phyloP scores from a whole-genome alignment of 2,329 filamentous ascomycete species.

The Talaromyces sp. region DNA sequence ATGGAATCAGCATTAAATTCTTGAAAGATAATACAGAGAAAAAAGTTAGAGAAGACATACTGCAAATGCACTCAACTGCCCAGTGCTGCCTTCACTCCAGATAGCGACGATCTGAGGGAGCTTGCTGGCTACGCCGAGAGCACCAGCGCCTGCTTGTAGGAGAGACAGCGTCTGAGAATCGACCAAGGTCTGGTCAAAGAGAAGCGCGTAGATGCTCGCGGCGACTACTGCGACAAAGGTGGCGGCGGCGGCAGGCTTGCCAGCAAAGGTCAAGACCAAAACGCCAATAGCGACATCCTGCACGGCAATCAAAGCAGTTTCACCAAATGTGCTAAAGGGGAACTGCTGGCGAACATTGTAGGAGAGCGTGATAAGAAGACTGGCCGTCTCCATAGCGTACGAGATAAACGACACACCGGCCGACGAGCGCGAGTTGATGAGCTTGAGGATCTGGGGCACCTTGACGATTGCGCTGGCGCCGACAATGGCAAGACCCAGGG shows the following conservation, averaged over 20 bases:
- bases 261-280: slow-evolving; percentile 79
- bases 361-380: slow-evolving; percentile 82
- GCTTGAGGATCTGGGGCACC: slow-evolving; percentile 93
- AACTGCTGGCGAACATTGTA: slow-evolving; percentile 91
- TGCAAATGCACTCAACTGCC: slow-evolving; percentile 93
- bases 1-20: slow-evolving; percentile 4
- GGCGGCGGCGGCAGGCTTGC: slow-evolving; percentile 63
- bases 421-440: slow-evolving; percentile 73
- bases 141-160: slow-evolving; percentile 78
- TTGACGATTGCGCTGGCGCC: slow-evolving; percentile 88
- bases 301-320: slow-evolving; percentile 84
- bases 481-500: slow-evolving; percentile 88
- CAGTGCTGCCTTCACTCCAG: slow-evolving; percentile 78
- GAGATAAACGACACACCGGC: slow-evolving; percentile 83
- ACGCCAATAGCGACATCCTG: slow-evolving; percentile 90
- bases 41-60: slow-evolving; percentile 44
- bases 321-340: slow-evolving; percentile 94
- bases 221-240: slow-evolving; percentile 75
- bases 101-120: slow-evolving; percentile 88
- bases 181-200: slow-evolving; percentile 59
- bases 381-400: slow-evolving; percentile 85
- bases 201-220: slow-evolving; percentile 64
- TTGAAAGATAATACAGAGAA: not conserved
- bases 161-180: slow-evolving; percentile 64
- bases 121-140: slow-evolving; percentile 83